phyloP scores from a whole-genome alignment of 371 early-diverging fungal genomes.

The Gilbertella persicaria region DNA sequence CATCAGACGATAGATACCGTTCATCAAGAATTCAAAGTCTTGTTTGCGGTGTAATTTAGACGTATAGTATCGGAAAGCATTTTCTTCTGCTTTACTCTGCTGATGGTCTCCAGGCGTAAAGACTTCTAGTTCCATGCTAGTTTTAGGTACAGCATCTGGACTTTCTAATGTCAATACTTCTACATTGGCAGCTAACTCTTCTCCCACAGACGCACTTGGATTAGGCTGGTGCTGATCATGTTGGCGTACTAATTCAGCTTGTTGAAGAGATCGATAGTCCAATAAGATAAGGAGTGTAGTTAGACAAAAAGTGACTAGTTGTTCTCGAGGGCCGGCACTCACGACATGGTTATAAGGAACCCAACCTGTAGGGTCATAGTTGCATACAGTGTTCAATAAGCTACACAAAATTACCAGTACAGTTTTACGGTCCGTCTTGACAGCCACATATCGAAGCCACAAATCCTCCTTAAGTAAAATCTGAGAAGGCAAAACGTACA shows the following conservation, averaged over 20 bases:
- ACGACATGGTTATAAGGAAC: constrained; percentile 86
- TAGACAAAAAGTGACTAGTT: constrained; percentile 67
- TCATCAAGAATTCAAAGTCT: constrained; percentile 77
- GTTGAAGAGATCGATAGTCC: constrained; percentile 62
- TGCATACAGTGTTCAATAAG: constrained; percentile 75
- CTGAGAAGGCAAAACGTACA: constrained; percentile 75
- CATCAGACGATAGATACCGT: constrained; percentile 75
- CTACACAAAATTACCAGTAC: constrained; percentile 80
- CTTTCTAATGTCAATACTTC: constrained; percentile 19
- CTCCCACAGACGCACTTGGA: constrained; percentile 1
- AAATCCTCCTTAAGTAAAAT: constrained; percentile 58
- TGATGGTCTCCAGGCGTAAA: constrained; percentile 11
- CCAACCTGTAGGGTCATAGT: constrained; percentile 86
- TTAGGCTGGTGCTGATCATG: constrained; percentile 12
- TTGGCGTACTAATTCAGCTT: constrained; percentile 24
- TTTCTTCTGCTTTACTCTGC: constrained; percentile 23
- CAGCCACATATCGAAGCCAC: constrained; percentile 58
- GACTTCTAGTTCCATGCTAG: constrained; percentile 19
- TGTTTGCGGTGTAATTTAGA: constrained; percentile 76
- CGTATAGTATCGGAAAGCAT: constrained; percentile 73
- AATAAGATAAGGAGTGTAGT: constrained; percentile 71
- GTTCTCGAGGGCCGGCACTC: constrained; percentile 70
- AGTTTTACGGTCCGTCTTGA: constrained; percentile 72
- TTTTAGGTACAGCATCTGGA: constrained; percentile 24
- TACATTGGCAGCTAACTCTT: constrained; percentile 12